Evolutionary conservation across 192 early-diverging fungal genomes (phyloP), one percentile per base, ranked within the genome.

Genomic region (Podila epigama): DNA sequence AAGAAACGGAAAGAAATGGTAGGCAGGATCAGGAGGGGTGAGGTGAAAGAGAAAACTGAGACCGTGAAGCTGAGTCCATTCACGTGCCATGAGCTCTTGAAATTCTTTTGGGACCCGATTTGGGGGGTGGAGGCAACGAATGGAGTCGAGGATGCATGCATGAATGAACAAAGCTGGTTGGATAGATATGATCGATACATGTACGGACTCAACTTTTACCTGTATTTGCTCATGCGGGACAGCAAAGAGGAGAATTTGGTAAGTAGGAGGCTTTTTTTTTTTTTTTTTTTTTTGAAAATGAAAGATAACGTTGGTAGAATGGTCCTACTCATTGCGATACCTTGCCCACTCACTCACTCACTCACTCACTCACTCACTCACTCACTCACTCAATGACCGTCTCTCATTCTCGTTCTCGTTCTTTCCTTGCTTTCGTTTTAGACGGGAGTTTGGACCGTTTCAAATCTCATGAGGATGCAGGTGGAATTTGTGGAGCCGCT

Each of bases 201-300:
- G 80, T 83, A 86, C 15, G 75, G 71, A 13, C 44, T 84, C 4
- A 86, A 86, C 60, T 78, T 84, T 68, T 86, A 86, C 55, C 25
- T 84, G 22, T 84, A 73, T 59, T 33, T 86, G 32, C 60, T 86
- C 41, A 79, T 84, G 58, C 64, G 80, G 8, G 84, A 86, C 58
- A 42, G 57, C 7, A n/a, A 75, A n/a, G 54, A 67, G 20, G 62
- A 81, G 9, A 83, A 85, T 41, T 35, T 75, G 71, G 84, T 85
- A 71, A 60, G 60, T 32, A 10, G 10, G 5, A 28, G 3, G 15
- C 8, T 25, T 51, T 28, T 40, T 39, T 2, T 31, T 29, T 1
- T 1, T 5, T 9, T 52, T 51, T 51, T 36, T 3, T 5, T 59
- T 51, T 20, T 28, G 4, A 33, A 48, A 20, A 25, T n/a, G 27